Conservation (phyloP, 495 filamentous ascomycete genomes). For the Beverwykella pulmonaria region DNA sequence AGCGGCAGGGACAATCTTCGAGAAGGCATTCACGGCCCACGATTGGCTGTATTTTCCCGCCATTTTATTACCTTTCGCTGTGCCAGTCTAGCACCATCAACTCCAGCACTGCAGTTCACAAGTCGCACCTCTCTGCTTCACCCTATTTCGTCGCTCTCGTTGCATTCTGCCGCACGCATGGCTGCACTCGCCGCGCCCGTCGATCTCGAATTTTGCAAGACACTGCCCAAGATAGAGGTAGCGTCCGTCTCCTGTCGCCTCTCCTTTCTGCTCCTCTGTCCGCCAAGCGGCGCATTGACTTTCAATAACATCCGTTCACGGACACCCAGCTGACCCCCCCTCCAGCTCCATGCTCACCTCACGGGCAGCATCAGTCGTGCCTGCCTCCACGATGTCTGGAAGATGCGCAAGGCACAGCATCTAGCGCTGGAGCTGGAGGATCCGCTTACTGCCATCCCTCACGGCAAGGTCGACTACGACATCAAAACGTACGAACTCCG, state of each 20-base stretch:
- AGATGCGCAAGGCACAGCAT: constrained; percentile 55
- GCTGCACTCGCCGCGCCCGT: constrained; percentile 1
- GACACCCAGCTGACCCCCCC: constrained; percentile 12
- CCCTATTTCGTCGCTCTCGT: too few species aligned
- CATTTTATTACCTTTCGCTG: background rate
- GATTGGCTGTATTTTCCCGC: background rate
- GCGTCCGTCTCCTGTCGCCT: background rate
- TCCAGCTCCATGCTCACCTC: constrained; percentile 82
- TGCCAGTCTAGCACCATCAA: too few species aligned
- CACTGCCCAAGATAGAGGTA: constrained; percentile 46
- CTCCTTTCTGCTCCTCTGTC: background rate
- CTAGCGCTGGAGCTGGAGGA: constrained; percentile 61
- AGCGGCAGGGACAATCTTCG: background rate
- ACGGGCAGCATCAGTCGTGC: constrained; percentile 76
- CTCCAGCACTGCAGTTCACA: too few species aligned
- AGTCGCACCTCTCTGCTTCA: too few species aligned
- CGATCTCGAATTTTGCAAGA: constrained; percentile 30
- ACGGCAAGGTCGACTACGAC: constrained; percentile 68
- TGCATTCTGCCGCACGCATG: too few species aligned
- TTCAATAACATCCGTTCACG: constrained; percentile 5
- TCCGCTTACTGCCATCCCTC: constrained; percentile 68
- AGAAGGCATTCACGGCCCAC: background rate
- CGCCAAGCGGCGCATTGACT: constrained; percentile 24
- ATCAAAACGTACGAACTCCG: constrained; percentile 61
- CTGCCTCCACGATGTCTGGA: constrained; percentile 77